Conservation (phyloP, 2,329 filamentous ascomycete species). For the Septoria linicola region DNA sequence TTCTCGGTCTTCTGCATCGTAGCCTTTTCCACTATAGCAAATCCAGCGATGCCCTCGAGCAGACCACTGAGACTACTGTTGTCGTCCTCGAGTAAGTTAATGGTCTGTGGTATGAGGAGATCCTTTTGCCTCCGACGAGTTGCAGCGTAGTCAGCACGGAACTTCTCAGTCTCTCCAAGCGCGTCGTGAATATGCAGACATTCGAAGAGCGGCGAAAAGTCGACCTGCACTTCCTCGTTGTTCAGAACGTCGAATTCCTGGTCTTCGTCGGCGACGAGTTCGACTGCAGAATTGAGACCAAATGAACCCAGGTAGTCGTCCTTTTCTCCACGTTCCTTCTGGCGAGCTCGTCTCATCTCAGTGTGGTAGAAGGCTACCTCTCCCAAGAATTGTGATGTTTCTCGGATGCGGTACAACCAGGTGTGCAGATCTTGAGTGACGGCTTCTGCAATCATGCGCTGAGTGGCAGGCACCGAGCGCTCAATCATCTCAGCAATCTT, state of each 20-base stretch:
- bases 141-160: constrained; percentile 85
- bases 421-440: constrained; percentile 97
- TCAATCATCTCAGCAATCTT: constrained; percentile 95
- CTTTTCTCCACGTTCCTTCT: constrained; percentile 76
- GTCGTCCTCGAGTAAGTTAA: constrained; percentile 79
- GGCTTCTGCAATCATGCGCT: constrained; percentile 89
- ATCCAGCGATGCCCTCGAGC: constrained; percentile 90
- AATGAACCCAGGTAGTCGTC: constrained; percentile 76
- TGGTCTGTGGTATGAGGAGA: constrained; percentile 71
- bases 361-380: constrained; percentile 98
- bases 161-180: constrained; percentile 86
- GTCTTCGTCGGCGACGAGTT: constrained; percentile 89
- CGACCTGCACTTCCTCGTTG: constrained; percentile 91
- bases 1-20: constrained; percentile 86
- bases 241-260: constrained; percentile 95
- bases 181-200: constrained; percentile 96
- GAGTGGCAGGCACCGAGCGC: constrained; percentile 87
- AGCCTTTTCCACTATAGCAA: constrained; percentile 92
- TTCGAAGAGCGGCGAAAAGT: constrained; percentile 92
- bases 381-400: constrained; percentile 92
- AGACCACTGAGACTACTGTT: constrained; percentile 83
- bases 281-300: constrained; percentile 91
- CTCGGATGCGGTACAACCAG: constrained; percentile 91
- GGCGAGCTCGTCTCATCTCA: constrained; percentile 76
- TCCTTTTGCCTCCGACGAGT: constrained; percentile 91